Evolutionary conservation across 495 filamentous ascomycete genomes (phyloP), one percentile per base, ranked within the genome.

Genomic region (Aspergillus indologenus): DNA sequence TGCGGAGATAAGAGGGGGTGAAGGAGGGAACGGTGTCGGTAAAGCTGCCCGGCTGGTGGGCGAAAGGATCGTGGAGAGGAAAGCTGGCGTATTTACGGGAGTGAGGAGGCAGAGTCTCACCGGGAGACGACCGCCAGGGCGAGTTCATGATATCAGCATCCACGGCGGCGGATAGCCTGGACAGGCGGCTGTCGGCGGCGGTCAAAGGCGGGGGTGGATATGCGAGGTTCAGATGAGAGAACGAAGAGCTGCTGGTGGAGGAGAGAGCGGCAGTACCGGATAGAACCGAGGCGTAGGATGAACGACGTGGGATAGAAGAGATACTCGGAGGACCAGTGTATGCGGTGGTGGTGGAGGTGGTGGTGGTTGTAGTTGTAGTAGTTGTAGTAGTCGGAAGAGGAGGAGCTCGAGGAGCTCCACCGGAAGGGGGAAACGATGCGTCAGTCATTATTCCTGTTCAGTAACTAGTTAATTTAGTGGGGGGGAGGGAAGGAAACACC

Each of bases 201-300:
- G 62, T 56, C 61, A 68, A 70, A 57, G 74, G 67, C 44, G 67
- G 66, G 62, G 75, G 66, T 64, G 74, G 68, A 61, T 71, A 75
- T 23, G 82, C 73, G 70, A 82, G 84, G 23, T 86, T 75, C 19
- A 90, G 75, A 64, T 88, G 83, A 1, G 86, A 82, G 65, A 89
- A 83, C 45, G 81, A 78, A 53, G 34, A 44, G 52, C 49, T 61
- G 68, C 70, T 79, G 47, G 82, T 65, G 64, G 66, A 80, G 45
- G 81, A 75, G 22, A 76, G 67, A 57, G 81, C 79, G 66, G 81
- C 79, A 65, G 86, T 75, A 55, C 90, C 89, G 31, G 91, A 87
- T 53, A 88, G 83, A 51, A 92, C 88, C 53, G 90, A 90, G 49
- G 91, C 90, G 79, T 96, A 95, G 31, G 91, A 95, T 24, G 77